These are phyloP conservation scores for Malania oleifera DNA, from an alignment of 164 flowering plant species.

Conservation along the genomic window DNA sequence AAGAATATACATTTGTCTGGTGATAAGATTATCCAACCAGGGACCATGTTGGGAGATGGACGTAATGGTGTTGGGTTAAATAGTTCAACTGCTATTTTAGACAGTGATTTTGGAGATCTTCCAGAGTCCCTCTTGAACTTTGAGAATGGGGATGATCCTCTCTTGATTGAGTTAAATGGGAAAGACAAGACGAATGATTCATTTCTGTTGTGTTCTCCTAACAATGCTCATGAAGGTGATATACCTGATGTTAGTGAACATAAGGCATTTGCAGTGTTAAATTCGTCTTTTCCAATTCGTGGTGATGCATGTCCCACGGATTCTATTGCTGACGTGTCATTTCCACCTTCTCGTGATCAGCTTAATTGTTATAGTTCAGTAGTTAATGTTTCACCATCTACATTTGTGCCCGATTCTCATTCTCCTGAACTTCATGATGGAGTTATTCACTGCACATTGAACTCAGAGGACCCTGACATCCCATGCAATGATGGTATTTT, in stretches of 20 bases:
- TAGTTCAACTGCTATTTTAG: background rate
- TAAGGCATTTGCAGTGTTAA: constrained; percentile 12
- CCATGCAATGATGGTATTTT: constrained; percentile 6
- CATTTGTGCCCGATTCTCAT: background rate
- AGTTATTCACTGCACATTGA: background rate
- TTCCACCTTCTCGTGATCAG: constrained; percentile 8
- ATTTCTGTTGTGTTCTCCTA: background rate
- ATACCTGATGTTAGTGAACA: constrained; percentile 9
- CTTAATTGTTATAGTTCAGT: constrained; percentile 8
- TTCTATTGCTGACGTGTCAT: background rate
- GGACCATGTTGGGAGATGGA: constrained; percentile 7
- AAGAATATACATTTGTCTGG: background rate
- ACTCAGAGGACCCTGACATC: constrained; percentile 1
- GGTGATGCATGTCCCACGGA: background rate
- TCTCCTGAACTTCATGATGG: background rate
- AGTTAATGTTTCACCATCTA: background rate
- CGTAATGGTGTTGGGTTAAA: background rate
- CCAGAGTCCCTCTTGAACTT: constrained; percentile 1
- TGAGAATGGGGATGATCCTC: background rate
- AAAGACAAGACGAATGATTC: background rate
- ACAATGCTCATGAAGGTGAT: background rate
- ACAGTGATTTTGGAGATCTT: constrained; percentile 1
- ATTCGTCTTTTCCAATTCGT: background rate
- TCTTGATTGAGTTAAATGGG: background rate
- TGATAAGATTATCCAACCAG: background rate